Evolutionary conservation across 257 asterid species (phyloP).

Genomic region (Misopates orontium): DNA sequence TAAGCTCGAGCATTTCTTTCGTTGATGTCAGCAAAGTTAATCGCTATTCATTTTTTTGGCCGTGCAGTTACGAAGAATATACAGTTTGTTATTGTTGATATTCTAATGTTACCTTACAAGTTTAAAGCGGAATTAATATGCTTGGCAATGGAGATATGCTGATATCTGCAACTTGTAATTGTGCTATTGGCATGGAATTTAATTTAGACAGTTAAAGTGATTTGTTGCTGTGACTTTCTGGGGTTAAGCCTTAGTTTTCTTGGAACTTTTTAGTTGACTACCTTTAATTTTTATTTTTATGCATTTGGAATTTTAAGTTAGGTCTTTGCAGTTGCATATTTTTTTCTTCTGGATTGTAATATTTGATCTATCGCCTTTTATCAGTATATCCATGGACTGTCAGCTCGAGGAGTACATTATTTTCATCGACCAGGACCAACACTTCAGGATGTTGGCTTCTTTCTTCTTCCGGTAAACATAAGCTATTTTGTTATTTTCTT

Average conservation of each 20-base stretch:
- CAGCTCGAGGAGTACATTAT: conserved; percentile 95
- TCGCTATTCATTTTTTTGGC: neutral
- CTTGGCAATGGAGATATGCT: conserved; percentile 3
- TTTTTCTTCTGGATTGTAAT: neutral
- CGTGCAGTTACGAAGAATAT: neutral
- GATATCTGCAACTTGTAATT: conserved; percentile 5
- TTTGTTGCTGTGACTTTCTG: neutral
- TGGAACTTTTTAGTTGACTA: neutral
- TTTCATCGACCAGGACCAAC: conserved; percentile 86
- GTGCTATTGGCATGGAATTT: neutral
- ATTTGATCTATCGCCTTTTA: conserved; percentile 21
- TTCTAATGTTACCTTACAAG: conserved; percentile 6
- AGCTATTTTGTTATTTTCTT: neutral
- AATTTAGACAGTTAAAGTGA: neutral
- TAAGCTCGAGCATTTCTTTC: conserved; percentile 17
- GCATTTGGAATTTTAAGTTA: conserved; percentile 6
- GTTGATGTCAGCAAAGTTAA: conserved; percentile 6
- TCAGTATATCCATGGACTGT: conserved; percentile 90
- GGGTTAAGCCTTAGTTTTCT: neutral
- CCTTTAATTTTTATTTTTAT: neutral
- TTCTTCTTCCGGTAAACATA: conserved; percentile 50
- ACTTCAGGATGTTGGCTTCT: conserved; percentile 86
- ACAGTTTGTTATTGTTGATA: conserved; percentile 7
- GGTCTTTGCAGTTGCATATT: neutral
- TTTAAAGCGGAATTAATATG: neutral